Evolutionary conservation across 768 basidiomycete genomes (phyloP), one percentile per base, ranked within the genome.

Genomic region (Boletus coccyginus): DNA sequence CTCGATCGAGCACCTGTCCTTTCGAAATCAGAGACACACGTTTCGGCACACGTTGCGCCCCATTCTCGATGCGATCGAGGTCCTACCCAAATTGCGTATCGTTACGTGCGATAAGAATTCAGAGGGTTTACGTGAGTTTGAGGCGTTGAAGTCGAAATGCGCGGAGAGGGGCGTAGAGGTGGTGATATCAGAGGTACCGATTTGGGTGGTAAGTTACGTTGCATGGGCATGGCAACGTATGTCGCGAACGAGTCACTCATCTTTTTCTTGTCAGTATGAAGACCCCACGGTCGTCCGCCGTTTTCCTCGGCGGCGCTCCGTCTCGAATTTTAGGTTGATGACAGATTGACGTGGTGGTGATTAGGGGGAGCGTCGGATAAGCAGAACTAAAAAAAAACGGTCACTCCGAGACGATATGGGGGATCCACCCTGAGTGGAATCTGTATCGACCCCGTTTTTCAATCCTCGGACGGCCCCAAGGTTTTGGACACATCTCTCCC

Each of bases 1-100:
- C 11, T 68, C 74, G 2, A 62, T 81, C 33, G 71, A 78, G 51
- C 78, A 79, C 53, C 56, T 81, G 5, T 66, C 67, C 33, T 72
- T 78, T 56, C 62, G 75, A 35, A 74, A 74, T 53, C 62, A 66
- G 19, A 21, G 31, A 12, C 63, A 66, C 46, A 57, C 62, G 2
- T 59, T 58, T 9, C 58, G 66, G 36, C 49, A 57, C 12, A 64
- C 70, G 38, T 56, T 77, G 24, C 41, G 32, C 16, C 64, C 68
- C 2, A 56, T 78, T 14, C 65, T 78, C 5, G 48, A 63, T 2
- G 71, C 71, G 2, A 56, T 79, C 21, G 58, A 69, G 8, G 52
- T 53, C 3, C 66, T 76, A 7, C 76, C 75, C 5, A 69, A 58
- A 2, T 53, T 80, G 57, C 69, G 67, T 32, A 47, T 74, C 46